phyloP scores from a whole-genome alignment of 2,329 filamentous ascomycete species.

The Monosporascus sp. region DNA sequence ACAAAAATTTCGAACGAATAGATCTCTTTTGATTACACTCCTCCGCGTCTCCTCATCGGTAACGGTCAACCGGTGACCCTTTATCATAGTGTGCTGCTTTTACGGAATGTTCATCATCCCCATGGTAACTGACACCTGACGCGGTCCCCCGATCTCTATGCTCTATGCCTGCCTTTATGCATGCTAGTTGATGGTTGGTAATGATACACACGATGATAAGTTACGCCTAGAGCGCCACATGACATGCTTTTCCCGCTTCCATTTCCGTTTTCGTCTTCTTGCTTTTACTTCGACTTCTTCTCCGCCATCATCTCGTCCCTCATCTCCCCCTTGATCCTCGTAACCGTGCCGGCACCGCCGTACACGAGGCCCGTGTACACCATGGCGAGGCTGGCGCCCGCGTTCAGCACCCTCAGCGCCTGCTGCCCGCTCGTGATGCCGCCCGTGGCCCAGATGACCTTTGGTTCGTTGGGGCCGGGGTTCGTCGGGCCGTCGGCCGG shows the following conservation, averaged over 20 bases:
- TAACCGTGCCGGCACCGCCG: slow-evolving; percentile 58
- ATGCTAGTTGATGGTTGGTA: not conserved
- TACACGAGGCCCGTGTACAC: slow-evolving; percentile 76
- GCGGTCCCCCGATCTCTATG: too few species aligned
- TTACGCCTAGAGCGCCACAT: too few species aligned
- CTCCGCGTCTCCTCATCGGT: too few species aligned
- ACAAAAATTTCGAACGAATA: slow-evolving; percentile 22
- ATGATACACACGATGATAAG: not conserved
- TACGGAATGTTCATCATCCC: too few species aligned
- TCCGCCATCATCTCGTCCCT: slow-evolving; percentile 30
- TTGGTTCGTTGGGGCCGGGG: slow-evolving; percentile 37
- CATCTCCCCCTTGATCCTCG: slow-evolving; percentile 61
- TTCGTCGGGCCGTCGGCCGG: slow-evolving; percentile 2
- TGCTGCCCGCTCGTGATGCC: slow-evolving; percentile 87
- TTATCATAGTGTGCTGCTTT: too few species aligned
- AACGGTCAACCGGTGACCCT: too few species aligned
- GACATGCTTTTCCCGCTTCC: too few species aligned
- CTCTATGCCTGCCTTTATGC: too few species aligned
- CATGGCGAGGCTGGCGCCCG: slow-evolving; percentile 86
- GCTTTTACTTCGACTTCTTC: slow-evolving; percentile 5
- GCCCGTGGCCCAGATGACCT: slow-evolving; percentile 89
- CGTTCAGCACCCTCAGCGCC: slow-evolving; percentile 75
- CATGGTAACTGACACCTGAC: too few species aligned
- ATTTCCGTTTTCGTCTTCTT: too few species aligned
- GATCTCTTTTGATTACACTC: slow-evolving; percentile 14